Conservation (phyloP, 2,329 filamentous ascomycete genomes). For the Cordyceps sp. region DNA sequence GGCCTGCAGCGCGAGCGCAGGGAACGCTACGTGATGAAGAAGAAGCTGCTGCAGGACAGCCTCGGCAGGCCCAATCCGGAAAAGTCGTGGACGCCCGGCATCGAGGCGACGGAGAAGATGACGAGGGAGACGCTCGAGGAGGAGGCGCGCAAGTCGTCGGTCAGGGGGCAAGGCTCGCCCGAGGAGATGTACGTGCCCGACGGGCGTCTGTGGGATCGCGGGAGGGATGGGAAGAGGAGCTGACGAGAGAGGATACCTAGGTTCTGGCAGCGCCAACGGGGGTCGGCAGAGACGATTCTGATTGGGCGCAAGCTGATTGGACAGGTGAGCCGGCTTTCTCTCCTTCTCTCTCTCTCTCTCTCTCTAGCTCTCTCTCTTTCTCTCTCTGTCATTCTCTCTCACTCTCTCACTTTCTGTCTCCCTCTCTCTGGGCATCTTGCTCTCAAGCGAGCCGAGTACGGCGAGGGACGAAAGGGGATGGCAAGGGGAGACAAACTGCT, state of each 20-base stretch:
- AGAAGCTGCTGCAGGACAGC: conserved; percentile 60
- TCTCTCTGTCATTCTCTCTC: background rate
- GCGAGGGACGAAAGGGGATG: no score
- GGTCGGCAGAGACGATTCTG: conserved; percentile 38
- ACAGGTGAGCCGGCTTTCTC: conserved; percentile 12
- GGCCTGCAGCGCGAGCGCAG: conserved; percentile 72
- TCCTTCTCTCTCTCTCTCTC: background rate
- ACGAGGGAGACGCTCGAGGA: conserved; percentile 49
- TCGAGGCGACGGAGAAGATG: conserved; percentile 42
- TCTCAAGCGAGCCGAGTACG: no score
- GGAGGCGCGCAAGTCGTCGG: conserved; percentile 34
- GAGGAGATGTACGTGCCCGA: conserved; percentile 29
- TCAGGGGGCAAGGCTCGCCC: conserved; percentile 28
- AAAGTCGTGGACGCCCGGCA: conserved; percentile 26
- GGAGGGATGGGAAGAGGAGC: background rate
- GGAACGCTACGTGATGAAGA: conserved; percentile 67
- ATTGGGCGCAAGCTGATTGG: conserved; percentile 38
- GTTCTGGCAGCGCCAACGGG: conserved; percentile 46
- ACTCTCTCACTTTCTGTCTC: background rate
- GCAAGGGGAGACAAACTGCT: no score
- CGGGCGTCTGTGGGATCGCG: no score
- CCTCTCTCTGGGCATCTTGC: background rate
- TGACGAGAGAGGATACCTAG: conserved; percentile 14
- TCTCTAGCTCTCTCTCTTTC: background rate
- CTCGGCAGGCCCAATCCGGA: conserved; percentile 40